phyloP scores from a whole-genome alignment of 257 asterid species.

The Asclepias syriaca region DNA sequence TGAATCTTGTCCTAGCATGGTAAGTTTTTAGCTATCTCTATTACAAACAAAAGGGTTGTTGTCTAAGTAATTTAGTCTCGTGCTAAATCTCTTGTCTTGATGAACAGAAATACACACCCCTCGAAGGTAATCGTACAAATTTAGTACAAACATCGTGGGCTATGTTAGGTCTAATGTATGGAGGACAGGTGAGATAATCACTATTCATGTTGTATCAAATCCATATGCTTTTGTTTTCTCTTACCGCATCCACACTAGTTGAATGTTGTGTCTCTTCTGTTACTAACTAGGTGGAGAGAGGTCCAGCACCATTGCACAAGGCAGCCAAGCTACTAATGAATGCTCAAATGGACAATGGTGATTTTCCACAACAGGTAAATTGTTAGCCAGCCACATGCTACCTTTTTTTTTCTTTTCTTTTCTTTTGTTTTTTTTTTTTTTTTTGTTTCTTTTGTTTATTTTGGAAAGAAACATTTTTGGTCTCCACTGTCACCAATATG shows the following conservation, averaged over 20 bases:
- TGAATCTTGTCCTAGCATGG: constrained; percentile 82
- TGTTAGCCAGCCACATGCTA: not conserved
- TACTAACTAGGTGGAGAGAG: constrained; percentile 51
- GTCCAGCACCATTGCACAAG: constrained; percentile 61
- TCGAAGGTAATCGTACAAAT: constrained; percentile 68
- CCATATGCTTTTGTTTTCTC: no score
- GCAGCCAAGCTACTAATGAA: constrained; percentile 71
- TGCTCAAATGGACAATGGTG: constrained; percentile 75
- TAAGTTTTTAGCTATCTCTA: constrained; percentile 7
- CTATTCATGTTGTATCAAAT: not conserved
- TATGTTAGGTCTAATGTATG: constrained; percentile 72
- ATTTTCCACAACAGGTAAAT: constrained; percentile 74
- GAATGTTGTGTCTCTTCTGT: no score
- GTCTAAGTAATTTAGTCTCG: not conserved
- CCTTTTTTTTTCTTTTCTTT: no score
- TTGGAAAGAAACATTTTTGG: not conserved
- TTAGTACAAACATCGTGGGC: constrained; percentile 88
- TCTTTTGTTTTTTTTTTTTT: no score
- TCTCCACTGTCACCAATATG: not conserved
- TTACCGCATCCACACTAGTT: no score
- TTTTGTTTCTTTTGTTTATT: no score
- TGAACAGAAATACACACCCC: constrained; percentile 60
- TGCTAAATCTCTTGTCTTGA: not conserved
- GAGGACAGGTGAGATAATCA: constrained; percentile 56
- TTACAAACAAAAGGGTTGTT: no score